Conservation (phyloP, 148 eudicot species). For the Amaranthus palmeri region DNA sequence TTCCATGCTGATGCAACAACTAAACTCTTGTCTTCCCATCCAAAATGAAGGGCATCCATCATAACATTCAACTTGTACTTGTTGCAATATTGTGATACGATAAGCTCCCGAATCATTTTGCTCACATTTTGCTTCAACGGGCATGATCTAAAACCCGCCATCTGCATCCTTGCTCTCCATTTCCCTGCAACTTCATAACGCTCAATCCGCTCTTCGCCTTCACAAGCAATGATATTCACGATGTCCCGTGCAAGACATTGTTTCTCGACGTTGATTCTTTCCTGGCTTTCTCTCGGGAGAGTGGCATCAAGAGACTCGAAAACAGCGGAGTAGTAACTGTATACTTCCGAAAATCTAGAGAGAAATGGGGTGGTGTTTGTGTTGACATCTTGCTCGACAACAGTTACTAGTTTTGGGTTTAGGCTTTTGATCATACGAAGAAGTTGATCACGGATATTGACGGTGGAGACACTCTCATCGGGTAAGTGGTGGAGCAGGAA, state of each 20-base stretch:
- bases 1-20: slow-evolving; percentile 80
- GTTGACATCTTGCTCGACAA: slow-evolving; percentile 91
- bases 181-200: slow-evolving; percentile 92
- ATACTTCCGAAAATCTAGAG: slow-evolving; percentile 67
- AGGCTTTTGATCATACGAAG: slow-evolving; percentile 80
- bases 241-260: slow-evolving; percentile 90
- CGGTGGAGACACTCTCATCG: slow-evolving; percentile 92
- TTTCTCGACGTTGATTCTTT: slow-evolving; percentile 83
- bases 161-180: slow-evolving; percentile 95
- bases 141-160: slow-evolving; percentile 74
- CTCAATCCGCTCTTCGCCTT: slow-evolving; percentile 91
- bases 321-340: slow-evolving; percentile 69
- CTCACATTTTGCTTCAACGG: slow-evolving; percentile 41
- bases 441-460: slow-evolving; percentile 72
- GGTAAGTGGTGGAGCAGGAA: slow-evolving; percentile 98
- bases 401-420: slow-evolving; percentile 75
- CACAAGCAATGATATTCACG: slow-evolving; percentile 83
- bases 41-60: slow-evolving; percentile 56
- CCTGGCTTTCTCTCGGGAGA: slow-evolving; percentile 70
- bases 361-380: slow-evolving; percentile 89
- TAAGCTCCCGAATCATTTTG: slow-evolving; percentile 41
- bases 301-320: slow-evolving; percentile 82
- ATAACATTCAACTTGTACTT: slow-evolving; percentile 60
- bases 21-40: slow-evolving; percentile 80
- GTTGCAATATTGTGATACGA: slow-evolving; percentile 47